Evolutionary conservation across 148 eudicot species (phyloP), one percentile per base, ranked within the genome.

Genomic region (Camellia lanceoleosa): DNA sequence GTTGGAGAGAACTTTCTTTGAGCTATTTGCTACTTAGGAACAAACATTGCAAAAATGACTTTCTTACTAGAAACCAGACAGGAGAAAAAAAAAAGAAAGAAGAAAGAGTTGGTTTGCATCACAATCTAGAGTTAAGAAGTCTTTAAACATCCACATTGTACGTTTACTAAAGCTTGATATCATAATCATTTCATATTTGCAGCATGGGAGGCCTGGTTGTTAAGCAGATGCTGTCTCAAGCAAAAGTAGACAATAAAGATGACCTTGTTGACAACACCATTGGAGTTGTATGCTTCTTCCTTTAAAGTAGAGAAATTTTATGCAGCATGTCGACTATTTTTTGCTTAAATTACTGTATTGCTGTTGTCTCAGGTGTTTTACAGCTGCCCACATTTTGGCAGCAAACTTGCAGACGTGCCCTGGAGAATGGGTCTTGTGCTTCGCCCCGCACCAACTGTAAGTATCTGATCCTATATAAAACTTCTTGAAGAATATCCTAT

Each of bases 201-300:
- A 96, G 99, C 87, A 91, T 96, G 98, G 99, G 99, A 51, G 99
- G 99, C 80, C 88, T 96, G 84, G 98, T 96, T 84, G 99, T 96
- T 74, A 96, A 96, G 88, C 97, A 96, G 89, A 92, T 96, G 89
- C 79, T 96, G 51, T 59, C 94, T 86, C 98, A 96, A 85, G 99
- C 99, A 58, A 92, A 87, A 84, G 83, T 86, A 66, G 88, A 91
- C 79, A 87, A 88, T 56, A 88, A 89, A 82, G 80, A 87, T 78
- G 81, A 89, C 84, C 88, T 96, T 65, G 95, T 94, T 41, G 86
- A 88, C 71, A 96, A 91, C 88, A 92, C 97, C 23, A 79, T 87
- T 59, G 99, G 99, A 82, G 69, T 96, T 62, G 99, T 96, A 94
- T 80, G 98, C 61, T 79, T 70, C 73, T 60, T 81, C 63, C 63